phyloP scores from a whole-genome alignment of 805 yeast genomes.

The Wickerhamiella musiphila region DNA sequence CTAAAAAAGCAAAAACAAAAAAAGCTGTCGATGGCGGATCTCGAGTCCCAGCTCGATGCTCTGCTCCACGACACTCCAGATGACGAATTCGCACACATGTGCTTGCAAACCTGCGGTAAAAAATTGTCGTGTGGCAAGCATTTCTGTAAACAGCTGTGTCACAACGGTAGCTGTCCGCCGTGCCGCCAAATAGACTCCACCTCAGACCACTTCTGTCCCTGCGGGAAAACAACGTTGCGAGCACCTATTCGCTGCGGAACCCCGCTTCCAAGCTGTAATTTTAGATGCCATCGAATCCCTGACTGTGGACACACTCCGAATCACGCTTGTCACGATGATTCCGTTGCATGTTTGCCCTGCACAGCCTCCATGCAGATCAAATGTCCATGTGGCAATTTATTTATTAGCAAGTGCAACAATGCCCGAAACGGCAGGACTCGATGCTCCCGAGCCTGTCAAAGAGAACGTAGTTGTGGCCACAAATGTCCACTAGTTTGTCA shows the following conservation, averaged over 20 bases:
- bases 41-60: neutral
- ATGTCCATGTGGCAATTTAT: constrained; percentile 45
- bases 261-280: constrained; percentile 14
- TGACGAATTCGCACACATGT: constrained; percentile 16
- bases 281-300: constrained; percentile 14
- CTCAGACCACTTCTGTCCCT: constrained; percentile 18
- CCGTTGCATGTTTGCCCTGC: constrained; percentile 11
- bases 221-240: constrained; percentile 17
- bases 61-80: constrained; percentile 2
- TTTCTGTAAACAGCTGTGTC: constrained; percentile 17
- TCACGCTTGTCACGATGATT: constrained; percentile 12
- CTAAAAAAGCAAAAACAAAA: constrained; percentile 1
- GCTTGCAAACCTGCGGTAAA: constrained; percentile 15
- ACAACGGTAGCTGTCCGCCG: constrained; percentile 20
- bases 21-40: neutral
- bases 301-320: constrained; percentile 19
- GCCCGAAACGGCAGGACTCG: constrained; percentile 34
- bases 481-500: constrained; percentile 40
- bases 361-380: constrained; percentile 26
- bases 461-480: constrained; percentile 32
- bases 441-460: constrained; percentile 47
- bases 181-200: constrained; percentile 18
- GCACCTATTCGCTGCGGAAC: constrained; percentile 23
- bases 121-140: constrained; percentile 18
- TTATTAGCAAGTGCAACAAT: constrained; percentile 44